Conservation (phyloP, 345 rosid genomes). For the Citrus medica region DNA sequence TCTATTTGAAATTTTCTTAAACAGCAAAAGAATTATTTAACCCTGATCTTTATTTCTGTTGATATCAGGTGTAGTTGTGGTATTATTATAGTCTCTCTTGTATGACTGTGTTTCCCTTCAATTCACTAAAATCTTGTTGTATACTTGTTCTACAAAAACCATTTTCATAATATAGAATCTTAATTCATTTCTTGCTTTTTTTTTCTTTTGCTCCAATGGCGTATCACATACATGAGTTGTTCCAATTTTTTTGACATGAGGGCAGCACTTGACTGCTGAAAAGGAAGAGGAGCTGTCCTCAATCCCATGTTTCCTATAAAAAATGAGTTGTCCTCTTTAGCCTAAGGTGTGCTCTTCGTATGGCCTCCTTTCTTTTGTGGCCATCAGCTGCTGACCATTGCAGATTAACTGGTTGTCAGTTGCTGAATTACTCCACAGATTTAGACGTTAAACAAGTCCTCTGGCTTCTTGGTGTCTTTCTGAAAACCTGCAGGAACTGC, state of each 20-base stretch:
- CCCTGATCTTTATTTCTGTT: not conserved
- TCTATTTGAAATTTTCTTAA: not conserved
- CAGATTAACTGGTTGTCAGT: not conserved
- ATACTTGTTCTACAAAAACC: not conserved
- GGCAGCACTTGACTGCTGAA: not conserved
- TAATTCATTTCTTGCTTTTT: not conserved
- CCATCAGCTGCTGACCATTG: not conserved
- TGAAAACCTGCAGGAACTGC: not conserved
- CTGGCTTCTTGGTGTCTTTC: not conserved
- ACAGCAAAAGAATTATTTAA: not conserved
- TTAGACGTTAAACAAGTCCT: not conserved
- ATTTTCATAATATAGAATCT: not conserved
- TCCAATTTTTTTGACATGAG: not conserved
- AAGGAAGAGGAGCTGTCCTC: not conserved
- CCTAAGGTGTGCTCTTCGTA: not conserved
- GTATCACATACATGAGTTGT: not conserved
- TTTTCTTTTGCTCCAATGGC: not conserved
- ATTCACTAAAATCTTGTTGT: not conserved
- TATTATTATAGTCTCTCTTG: not conserved
- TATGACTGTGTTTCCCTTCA: not conserved
- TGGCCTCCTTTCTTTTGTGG: not conserved
- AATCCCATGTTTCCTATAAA: not conserved
- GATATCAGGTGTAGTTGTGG: not conserved
- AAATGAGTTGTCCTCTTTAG: not conserved
- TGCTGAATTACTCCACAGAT: not conserved